Evolutionary conservation across 345 rosid species (phyloP).

Genomic region (Garcia nutans): DNA sequence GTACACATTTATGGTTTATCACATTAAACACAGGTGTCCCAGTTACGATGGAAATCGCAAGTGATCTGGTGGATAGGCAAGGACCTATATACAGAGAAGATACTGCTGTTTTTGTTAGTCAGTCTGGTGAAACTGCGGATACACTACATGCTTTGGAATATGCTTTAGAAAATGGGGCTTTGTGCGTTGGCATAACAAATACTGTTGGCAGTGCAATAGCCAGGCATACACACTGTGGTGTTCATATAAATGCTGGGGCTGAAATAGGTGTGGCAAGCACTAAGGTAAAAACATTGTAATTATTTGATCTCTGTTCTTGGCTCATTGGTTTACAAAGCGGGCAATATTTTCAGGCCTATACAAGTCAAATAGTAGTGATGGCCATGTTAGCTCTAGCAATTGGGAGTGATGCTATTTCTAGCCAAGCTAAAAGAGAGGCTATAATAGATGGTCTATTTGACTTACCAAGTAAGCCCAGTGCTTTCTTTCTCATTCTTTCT

Average conservation of each 20-base stretch:
- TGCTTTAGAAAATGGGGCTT: slow-evolving; percentile 82
- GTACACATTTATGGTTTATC: neutral
- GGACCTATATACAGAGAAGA: slow-evolving; percentile 99
- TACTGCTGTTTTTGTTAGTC: slow-evolving; percentile 95
- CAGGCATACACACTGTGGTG: slow-evolving; percentile 83
- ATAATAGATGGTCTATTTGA: slow-evolving; percentile 88
- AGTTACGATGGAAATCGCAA: slow-evolving; percentile 97
- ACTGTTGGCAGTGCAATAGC: slow-evolving; percentile 98
- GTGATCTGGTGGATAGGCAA: slow-evolving; percentile 89
- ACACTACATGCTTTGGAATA: slow-evolving; percentile 77
- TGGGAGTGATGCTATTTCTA: slow-evolving; percentile 82
- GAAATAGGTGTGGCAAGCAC: slow-evolving; percentile 99
- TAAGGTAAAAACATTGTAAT: slow-evolving; percentile 50
- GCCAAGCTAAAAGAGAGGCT: slow-evolving; percentile 74
- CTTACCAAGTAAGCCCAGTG: slow-evolving; percentile 66
- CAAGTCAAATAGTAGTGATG: slow-evolving; percentile 98
- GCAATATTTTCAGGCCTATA: slow-evolving; percentile 63
- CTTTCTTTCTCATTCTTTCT: neutral
- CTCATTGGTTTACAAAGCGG: slow-evolving; percentile 13
- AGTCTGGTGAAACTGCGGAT: slow-evolving; percentile 99
- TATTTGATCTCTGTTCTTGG: neutral
- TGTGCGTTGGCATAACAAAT: slow-evolving; percentile 95
- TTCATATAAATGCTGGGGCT: slow-evolving; percentile 92
- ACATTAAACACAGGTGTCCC: slow-evolving; percentile 62
- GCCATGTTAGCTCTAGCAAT: slow-evolving; percentile 93